Conservation (phyloP, 2,329 filamentous ascomycete species). For the Penicillium janthinellum region DNA sequence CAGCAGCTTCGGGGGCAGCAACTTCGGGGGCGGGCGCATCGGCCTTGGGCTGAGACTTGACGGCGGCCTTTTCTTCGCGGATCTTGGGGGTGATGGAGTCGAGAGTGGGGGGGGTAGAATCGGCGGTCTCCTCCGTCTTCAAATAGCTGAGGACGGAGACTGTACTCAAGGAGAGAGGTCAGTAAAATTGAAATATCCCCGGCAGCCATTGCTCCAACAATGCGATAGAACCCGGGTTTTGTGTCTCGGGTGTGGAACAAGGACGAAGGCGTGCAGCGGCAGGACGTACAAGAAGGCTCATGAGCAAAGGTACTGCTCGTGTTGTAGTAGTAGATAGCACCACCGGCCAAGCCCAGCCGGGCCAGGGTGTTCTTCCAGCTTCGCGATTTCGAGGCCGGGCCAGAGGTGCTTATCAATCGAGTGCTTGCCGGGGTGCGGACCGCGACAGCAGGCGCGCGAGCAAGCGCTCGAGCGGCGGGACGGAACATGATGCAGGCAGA, state of each 20-base stretch:
- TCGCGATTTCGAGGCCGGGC: constrained; percentile 64
- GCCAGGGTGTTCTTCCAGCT: constrained; percentile 77
- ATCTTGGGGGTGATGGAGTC: constrained; percentile 66
- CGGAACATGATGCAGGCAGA: constrained; percentile 52
- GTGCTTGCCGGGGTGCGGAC: constrained; percentile 34
- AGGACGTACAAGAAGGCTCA: constrained; percentile 68
- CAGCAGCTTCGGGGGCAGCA: constrained; percentile 9
- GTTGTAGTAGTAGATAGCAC: constrained; percentile 89
- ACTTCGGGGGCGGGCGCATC: constrained; percentile 9
- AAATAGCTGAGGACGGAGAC: constrained; percentile 37
- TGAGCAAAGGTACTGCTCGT: constrained; percentile 86
- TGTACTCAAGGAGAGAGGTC: constrained; percentile 18
- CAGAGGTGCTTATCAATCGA: constrained; percentile 59
- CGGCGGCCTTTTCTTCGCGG: constrained; percentile 32
- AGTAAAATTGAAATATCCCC: constrained; percentile 12
- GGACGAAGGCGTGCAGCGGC: constrained; percentile 15
- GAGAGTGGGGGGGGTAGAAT: constrained; percentile 62
- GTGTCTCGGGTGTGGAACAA: constrained; percentile 10
- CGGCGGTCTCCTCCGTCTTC: constrained; percentile 36
- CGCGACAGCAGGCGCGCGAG: constrained; percentile 41
- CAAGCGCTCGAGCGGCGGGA: constrained; percentile 49
- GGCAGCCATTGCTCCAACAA: constrained; percentile 1
- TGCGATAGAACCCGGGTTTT: constrained; percentile 10
- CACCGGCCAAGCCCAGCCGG: constrained; percentile 75
- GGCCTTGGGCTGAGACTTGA: constrained; percentile 21